Evolutionary conservation across 805 yeast genomes (phyloP), one percentile per base, ranked within the genome.

Genomic region (Candida morakotiae): DNA sequence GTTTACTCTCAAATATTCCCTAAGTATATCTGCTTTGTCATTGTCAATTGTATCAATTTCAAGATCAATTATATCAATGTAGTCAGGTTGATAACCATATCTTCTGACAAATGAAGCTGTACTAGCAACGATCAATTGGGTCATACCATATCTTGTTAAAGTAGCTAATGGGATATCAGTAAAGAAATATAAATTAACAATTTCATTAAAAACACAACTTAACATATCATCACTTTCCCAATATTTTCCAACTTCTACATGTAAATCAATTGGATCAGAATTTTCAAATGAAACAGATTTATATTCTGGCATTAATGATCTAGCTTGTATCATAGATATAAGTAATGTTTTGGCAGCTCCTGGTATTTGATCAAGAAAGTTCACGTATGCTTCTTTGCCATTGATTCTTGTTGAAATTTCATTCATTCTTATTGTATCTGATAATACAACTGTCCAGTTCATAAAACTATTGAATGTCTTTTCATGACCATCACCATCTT

Each of bases 331-430:
- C 48, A 75, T 48, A 0, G 77, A 63, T 21, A 64, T 60, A 2
- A 74, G 26, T 10, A 71, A 48, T 2, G 59, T 51, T 26, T 58
- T 53, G 4, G 61, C 35, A 1, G 67, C 40, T 0, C 50, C 51
- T 2, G 68, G 55, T 7, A 64, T 47, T 6, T 46, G 45, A 9
- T 46, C 44, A 9, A 64, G 37, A 34, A 64, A 63, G 8, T 42
- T 38, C 5, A 46, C 34, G 25, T 52, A 52, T 11, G 58, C 49
- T 10, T 43, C 42, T 7, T 33, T 39, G 2, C 66, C 70, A 13
- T 71, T 69, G n/a, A 71, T 51, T 51, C 89, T 67, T 1, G 79
- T 66, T 0, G 81, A 48, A 16, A 81, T 72, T 48, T 83, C 89
- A 26, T 70, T 56, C 70, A 79, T 75, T 17, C 73, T 66, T 18